phyloP scores from a whole-genome alignment of 495 filamentous ascomycete species.

The Penicillium lividum region DNA sequence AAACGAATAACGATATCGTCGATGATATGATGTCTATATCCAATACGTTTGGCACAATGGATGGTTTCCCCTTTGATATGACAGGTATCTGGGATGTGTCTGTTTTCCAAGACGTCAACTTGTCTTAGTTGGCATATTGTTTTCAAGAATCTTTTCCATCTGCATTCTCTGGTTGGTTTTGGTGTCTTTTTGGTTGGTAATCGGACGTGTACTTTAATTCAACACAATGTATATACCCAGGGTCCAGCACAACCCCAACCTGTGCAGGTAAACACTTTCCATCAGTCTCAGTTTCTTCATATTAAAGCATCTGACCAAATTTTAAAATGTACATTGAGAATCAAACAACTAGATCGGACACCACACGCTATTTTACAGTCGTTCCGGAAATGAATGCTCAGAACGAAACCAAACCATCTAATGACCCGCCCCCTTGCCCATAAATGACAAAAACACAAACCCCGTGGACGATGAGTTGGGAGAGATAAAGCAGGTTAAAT shows the following conservation, averaged over 20 bases:
- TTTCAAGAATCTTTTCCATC: not conserved
- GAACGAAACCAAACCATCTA: constrained; percentile 32
- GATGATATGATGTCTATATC: constrained; percentile 56
- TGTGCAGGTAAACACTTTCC: not conserved
- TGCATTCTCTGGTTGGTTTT: constrained; percentile 1
- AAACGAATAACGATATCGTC: constrained; percentile 53
- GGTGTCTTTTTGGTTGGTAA: not conserved
- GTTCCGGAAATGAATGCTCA: constrained; percentile 28
- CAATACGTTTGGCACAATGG: constrained; percentile 51
- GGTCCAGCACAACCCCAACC: constrained; percentile 5
- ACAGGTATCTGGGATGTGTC: constrained; percentile 54
- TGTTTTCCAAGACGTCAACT: constrained; percentile 49
- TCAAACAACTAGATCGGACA: constrained; percentile 26
- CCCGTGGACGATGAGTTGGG: constrained; percentile 22
- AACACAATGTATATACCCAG: constrained; percentile 28
- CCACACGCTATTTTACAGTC: constrained; percentile 48
- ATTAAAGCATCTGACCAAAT: constrained; percentile 36
- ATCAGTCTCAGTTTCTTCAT: constrained; percentile 25
- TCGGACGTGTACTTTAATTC: constrained; percentile 15
- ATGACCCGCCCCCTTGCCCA: constrained; percentile 29
- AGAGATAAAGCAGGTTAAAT: constrained; percentile 2
- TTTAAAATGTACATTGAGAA: constrained; percentile 41
- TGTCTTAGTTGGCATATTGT: constrained; percentile 23
- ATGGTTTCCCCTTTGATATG: constrained; percentile 54
- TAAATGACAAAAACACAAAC: constrained; percentile 22